These are phyloP conservation scores for Plenodomus lindquistii DNA, from an alignment of 2,329 filamentous ascomycete species.

Conservation along the genomic window DNA sequence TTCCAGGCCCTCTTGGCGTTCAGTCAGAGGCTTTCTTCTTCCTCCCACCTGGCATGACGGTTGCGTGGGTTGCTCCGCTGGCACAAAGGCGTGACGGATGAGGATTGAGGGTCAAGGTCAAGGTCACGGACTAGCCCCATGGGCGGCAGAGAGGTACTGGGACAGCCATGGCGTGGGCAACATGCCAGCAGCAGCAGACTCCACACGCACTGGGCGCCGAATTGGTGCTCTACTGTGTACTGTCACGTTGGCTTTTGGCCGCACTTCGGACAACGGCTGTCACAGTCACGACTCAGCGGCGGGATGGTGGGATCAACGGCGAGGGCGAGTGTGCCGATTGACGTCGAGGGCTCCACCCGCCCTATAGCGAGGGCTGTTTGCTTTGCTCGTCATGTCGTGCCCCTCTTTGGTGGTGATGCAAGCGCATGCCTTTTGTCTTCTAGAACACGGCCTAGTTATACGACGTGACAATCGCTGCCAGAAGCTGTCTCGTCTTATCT, in stretches of 20 bases:
- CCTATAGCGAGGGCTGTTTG: conserved; percentile 21
- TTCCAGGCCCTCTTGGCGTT: conserved; percentile 41
- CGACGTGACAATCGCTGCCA: conserved; percentile 36
- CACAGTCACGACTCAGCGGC: conserved; percentile 13
- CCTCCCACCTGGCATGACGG: conserved; percentile 8
- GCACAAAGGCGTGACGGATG: conserved; percentile 15
- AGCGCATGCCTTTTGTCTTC: conserved; percentile 8
- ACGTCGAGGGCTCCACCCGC: conserved; percentile 35
- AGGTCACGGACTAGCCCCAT: conserved; percentile 16
- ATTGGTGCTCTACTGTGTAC: not conserved
- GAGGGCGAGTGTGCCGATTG: conserved; percentile 31
- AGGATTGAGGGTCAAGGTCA: conserved; percentile 4
- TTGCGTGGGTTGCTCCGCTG: conserved; percentile 9
- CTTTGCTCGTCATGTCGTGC: conserved; percentile 13
- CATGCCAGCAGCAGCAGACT: conserved; percentile 15
- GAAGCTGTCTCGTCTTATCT: conserved; percentile 21
- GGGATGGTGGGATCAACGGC: conserved; percentile 22
- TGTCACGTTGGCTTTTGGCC: conserved; percentile 15
- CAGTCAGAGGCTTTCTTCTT: conserved; percentile 15
- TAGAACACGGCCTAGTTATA: conserved; percentile 20
- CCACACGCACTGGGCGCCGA: conserved; percentile 14
- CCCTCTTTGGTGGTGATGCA: conserved; percentile 11
- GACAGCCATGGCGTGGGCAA: conserved; percentile 16
- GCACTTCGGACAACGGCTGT: conserved; percentile 5
- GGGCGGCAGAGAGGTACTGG: conserved; percentile 27